Evolutionary conservation across 2,329 filamentous ascomycete species (phyloP).

Genomic region (Calcarisporium arbuscula): DNA sequence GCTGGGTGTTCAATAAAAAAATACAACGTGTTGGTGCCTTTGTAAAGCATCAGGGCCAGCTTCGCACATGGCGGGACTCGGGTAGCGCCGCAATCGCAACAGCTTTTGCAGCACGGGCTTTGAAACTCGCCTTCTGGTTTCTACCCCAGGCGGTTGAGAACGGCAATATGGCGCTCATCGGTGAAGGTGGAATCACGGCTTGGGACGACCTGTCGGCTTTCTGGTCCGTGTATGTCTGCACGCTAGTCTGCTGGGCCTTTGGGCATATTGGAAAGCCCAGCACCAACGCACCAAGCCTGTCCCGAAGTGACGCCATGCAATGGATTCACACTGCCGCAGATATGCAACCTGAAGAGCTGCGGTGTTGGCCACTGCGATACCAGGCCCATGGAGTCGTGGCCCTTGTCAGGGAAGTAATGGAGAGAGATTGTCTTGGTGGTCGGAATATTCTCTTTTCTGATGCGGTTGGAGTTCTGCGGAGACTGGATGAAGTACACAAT

Average conservation of each 20-base stretch:
- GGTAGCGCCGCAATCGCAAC: constrained; percentile 38
- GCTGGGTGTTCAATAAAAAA: constrained; percentile 52
- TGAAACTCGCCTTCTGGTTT: constrained; percentile 37
- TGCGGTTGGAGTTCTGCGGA: constrained; percentile 44
- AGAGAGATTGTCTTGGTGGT: constrained; percentile 41
- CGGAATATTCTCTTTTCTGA: constrained; percentile 46
- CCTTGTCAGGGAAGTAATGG: constrained; percentile 40
- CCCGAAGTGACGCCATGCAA: constrained; percentile 21
- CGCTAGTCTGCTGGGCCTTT: constrained; percentile 55
- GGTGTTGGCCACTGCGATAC: constrained; percentile 26
- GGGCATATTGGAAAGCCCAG: constrained; percentile 26
- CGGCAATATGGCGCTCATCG: constrained; percentile 3
- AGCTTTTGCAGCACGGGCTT: constrained; percentile 44
- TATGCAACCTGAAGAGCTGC: constrained; percentile 31
- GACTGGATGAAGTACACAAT: constrained; percentile 39
- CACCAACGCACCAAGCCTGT: constrained; percentile 13
- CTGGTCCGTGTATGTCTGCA: constrained; percentile 51
- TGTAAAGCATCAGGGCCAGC: constrained; percentile 37
- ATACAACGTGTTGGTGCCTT: constrained; percentile 38
- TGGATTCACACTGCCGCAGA: constrained; percentile 37
- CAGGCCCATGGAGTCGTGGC: constrained; percentile 41
- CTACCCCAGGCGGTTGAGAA: constrained; percentile 5
- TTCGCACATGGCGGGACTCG: constrained; percentile 40
- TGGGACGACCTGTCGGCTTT: constrained; percentile 41
- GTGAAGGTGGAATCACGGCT: constrained; percentile 9